Percentiles rank a stretch among this genome's conserved stretches.
Conservation (phyloP, 768 basidiomycete genomes). For the Boletus edulis region DNA sequence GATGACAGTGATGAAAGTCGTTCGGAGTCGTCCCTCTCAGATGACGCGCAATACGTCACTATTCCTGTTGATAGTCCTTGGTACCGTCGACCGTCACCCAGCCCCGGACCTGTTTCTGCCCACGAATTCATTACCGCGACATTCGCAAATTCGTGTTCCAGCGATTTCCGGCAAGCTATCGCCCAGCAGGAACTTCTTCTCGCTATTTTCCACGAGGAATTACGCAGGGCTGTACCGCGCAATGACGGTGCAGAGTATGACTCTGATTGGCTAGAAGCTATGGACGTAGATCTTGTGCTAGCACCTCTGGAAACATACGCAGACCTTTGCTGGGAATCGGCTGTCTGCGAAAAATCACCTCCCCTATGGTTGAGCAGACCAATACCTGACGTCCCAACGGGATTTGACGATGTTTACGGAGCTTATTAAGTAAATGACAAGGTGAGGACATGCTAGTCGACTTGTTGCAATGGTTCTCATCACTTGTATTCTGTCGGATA, state of each 20-base stretch:
- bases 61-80: slow-evolving; percentile 41
- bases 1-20: slow-evolving; percentile 22
- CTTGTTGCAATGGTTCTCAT: background rate
- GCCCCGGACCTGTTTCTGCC: slow-evolving; percentile 23
- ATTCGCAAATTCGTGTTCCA: slow-evolving; percentile 29
- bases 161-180: slow-evolving; percentile 32
- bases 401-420: slow-evolving; percentile 24
- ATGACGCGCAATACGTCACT: slow-evolving; percentile 38
- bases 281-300: slow-evolving; percentile 29
- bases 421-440: slow-evolving; percentile 10
- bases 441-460: slow-evolving; percentile 2
- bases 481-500: background rate
- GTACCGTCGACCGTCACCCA: slow-evolving; percentile 32
- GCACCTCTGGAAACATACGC: slow-evolving; percentile 28
- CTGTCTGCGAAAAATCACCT: slow-evolving; percentile 20
- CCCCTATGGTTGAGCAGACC: slow-evolving; percentile 6
- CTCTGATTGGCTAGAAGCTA: slow-evolving; percentile 25
- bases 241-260: slow-evolving; percentile 13
- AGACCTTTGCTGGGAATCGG: slow-evolving; percentile 30
- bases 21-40: slow-evolving; percentile 19
- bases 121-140: slow-evolving; percentile 16
- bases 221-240: slow-evolving; percentile 23
- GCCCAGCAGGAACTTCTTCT: slow-evolving; percentile 34
- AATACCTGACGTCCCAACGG: slow-evolving; percentile 28
- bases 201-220: slow-evolving; percentile 30